Evolutionary conservation across 345 rosid species (phyloP), one percentile per base, ranked within the genome.

Genomic region (Citrus sp.): DNA sequence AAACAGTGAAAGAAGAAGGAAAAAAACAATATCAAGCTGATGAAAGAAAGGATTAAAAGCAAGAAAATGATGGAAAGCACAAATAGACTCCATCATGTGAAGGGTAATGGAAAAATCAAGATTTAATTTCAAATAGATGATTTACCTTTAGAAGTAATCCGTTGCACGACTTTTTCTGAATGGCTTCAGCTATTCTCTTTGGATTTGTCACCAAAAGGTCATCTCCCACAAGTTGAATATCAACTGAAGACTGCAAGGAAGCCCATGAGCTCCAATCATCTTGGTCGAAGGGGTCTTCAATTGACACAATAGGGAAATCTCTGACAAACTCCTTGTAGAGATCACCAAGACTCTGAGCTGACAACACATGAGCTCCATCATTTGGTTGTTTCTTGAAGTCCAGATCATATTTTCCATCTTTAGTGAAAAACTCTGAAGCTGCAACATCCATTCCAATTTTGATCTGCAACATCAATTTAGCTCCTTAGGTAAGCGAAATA

Each of bases 371-470:
- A 70, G 90, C 91, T 82, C 98, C 97, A 80, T 97, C 95, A 85
- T 93, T 94, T 24, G 94, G 98, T 75, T 93, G 97, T 79, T 94
- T 97, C 90, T 97, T 97, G 84, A 94, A 97, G 88, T 94, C 92
- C 69, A 96, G 77, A 88, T 96, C 99, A 73, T 94, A 96, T 70
- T 87, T 88, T 18, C 97, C 93, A 79, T 92, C 97, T 78, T 92
- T 96, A 46, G 85, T 90, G 83, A 88, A 89, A 87, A 96, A 96
- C 76, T 94, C 98, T 27, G 99, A 94, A 74, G 98, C 99, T 6
- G 98, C 99, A 59, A 96, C 99, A 83, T 96, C 99, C 98, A 94
- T 94, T 85, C 98, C 98, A 67, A 94, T 96, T 80, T 96, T 96
- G 83, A 96, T 92, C 99, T 96, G 92, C 78, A 71, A 34, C 46